phyloP scores from a whole-genome alignment of 352 stramenopile genomes.

The Pythium sp. region DNA sequence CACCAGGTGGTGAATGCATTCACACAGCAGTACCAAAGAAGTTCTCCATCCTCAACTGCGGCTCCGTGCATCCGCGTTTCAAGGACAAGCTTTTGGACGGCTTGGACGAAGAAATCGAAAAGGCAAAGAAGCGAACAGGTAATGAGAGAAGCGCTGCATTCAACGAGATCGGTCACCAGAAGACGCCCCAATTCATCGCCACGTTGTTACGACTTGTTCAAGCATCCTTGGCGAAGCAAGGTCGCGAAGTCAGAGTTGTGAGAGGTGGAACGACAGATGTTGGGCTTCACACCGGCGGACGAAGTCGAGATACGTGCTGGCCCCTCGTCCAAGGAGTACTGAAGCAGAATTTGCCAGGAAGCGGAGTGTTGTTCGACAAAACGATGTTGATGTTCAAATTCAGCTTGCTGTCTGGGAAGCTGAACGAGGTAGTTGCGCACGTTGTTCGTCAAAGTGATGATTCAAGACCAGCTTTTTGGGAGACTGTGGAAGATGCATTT shows the following conservation, averaged over 20 bases:
- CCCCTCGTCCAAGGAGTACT: slow-evolving; percentile 40
- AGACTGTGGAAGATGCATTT: slow-evolving; percentile 14
- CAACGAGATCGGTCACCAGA: slow-evolving; percentile 39
- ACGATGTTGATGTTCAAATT: slow-evolving; percentile 32
- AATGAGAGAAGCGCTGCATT: slow-evolving; percentile 28
- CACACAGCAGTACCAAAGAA: slow-evolving; percentile 17
- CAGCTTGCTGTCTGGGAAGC: slow-evolving; percentile 11
- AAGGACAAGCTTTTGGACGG: slow-evolving; percentile 14
- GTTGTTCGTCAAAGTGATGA: background rate
- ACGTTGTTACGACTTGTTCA: slow-evolving; percentile 26
- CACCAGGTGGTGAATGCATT: slow-evolving; percentile 18
- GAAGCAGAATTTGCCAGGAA: slow-evolving; percentile 32
- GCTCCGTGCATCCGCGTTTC: slow-evolving; percentile 19
- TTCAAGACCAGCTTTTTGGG: slow-evolving; percentile 11
- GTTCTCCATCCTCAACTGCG: slow-evolving; percentile 30
- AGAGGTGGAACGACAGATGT: slow-evolving; percentile 48
- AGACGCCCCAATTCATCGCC: slow-evolving; percentile 55
- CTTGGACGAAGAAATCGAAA: slow-evolving; percentile 22
- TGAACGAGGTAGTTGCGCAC: background rate
- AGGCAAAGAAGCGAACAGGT: slow-evolving; percentile 27
- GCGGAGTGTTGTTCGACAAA: slow-evolving; percentile 34
- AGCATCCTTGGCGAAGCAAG: slow-evolving; percentile 4
- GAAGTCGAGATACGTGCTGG: slow-evolving; percentile 51
- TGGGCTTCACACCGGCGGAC: slow-evolving; percentile 44
- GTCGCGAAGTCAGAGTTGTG: background rate